These are phyloP conservation scores for Oryza rufipogon DNA, from an alignment of 176 grass and related monocot genomes.

Conservation along the genomic window DNA sequence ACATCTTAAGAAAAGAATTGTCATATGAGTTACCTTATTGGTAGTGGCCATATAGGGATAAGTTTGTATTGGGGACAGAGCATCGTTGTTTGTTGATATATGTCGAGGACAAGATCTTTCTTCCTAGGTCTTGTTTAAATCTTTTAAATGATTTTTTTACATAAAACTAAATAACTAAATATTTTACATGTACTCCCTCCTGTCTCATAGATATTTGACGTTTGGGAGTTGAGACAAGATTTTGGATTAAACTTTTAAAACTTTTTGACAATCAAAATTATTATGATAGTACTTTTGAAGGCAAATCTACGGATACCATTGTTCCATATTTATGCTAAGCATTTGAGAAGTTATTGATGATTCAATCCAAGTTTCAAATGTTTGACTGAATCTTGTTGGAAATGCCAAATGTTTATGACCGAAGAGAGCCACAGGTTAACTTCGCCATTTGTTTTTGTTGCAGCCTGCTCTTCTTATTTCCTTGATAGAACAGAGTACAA, in stretches of 20 bases:
- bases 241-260: not conserved
- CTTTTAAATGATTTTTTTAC: not conserved
- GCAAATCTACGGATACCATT: not conserved
- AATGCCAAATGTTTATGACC: not conserved
- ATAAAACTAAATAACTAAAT: not conserved
- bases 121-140: not conserved
- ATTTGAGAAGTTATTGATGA: not conserved
- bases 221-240: not conserved
- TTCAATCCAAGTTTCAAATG: not conserved
- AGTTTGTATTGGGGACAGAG: not conserved
- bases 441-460: constrained; percentile 32
- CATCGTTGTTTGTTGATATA: not conserved
- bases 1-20: not conserved
- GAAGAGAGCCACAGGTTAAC: not conserved
- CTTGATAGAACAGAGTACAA: constrained; percentile 53
- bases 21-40: not conserved
- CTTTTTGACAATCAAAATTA: not conserved
- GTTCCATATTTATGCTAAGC: not conserved
- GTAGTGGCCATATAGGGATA: not conserved
- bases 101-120: not conserved
- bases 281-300: not conserved
- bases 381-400: not conserved
- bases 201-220: not conserved
- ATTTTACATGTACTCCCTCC: not conserved
- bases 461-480: constrained; percentile 83